Conservation (phyloP, 306 rosid species). For the Cicer arietinum region DNA sequence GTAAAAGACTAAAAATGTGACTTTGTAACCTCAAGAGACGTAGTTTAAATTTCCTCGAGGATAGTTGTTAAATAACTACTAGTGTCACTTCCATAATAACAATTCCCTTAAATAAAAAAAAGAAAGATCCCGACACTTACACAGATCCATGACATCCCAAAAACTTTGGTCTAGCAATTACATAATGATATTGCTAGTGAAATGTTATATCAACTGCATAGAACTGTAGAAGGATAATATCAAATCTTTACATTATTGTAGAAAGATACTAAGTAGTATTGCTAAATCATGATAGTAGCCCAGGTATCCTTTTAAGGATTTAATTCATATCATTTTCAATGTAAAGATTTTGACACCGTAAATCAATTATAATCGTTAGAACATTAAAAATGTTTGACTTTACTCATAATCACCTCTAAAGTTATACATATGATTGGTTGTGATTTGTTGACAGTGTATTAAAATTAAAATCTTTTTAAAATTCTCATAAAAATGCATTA, state of each 20-base stretch:
- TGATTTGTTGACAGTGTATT: too few species aligned
- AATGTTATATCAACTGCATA: slow-evolving; percentile 4
- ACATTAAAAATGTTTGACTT: too few species aligned
- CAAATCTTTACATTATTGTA: neutral
- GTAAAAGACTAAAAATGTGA: neutral
- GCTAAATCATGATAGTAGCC: neutral
- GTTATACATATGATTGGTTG: too few species aligned
- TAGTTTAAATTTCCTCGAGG: neutral
- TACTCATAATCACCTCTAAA: too few species aligned
- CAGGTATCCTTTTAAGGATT: neutral
- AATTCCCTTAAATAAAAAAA: too few species aligned
- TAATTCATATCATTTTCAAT: too few species aligned
- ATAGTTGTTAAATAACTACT: too few species aligned
- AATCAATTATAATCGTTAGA: too few species aligned
- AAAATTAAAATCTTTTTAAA: neutral
- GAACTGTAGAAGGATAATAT: neutral
- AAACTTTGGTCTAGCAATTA: neutral
- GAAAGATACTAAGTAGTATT: neutral
- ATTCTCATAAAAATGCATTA: neutral
- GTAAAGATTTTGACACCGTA: too few species aligned
- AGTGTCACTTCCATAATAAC: too few species aligned
- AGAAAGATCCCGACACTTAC: neutral
- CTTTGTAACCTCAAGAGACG: neutral
- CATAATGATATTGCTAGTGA: slow-evolving; percentile 2
- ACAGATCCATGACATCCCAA: neutral